Conservation (phyloP, 441 rosid species). For the Populus tomentosa region DNA sequence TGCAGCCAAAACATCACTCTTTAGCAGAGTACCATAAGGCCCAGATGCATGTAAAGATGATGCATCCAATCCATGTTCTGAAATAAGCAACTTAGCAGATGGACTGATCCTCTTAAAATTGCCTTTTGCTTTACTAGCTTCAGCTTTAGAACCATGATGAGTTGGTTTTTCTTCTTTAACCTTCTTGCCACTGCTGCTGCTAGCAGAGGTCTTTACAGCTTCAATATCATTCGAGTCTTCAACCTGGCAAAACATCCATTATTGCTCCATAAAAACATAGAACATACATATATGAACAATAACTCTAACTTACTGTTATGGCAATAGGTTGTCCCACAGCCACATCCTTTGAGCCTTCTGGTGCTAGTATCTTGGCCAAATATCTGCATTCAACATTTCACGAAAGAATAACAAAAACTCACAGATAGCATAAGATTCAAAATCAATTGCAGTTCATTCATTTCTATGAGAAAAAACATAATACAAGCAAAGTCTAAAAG, state of each 20-base stretch:
- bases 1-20: slow-evolving; percentile 80
- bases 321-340: slow-evolving; percentile 73
- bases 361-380: slow-evolving; percentile 69
- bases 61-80: slow-evolving; percentile 74
- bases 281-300: slow-evolving; percentile 3
- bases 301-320: slow-evolving; percentile 45
- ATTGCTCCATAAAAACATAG: background rate
- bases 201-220: slow-evolving; percentile 52
- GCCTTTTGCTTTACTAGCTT: slow-evolving; percentile 32
- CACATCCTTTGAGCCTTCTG: slow-evolving; percentile 69
- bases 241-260: slow-evolving; percentile 55
- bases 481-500: background rate
- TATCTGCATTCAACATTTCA: slow-evolving; percentile 40
- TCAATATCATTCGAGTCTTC: slow-evolving; percentile 78
- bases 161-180: slow-evolving; percentile 42
- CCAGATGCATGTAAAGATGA: slow-evolving; percentile 78
- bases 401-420: slow-evolving; percentile 6
- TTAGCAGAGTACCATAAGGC: slow-evolving; percentile 76
- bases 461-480: background rate
- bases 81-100: slow-evolving; percentile 75
- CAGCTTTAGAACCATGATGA: slow-evolving; percentile 41
- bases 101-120: slow-evolving; percentile 84
- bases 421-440: background rate
- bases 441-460: background rate
- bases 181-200: slow-evolving; percentile 38